Percentiles rank a stretch among this genome's conserved stretches.
Evolutionary conservation across 2,329 filamentous ascomycete genomes (phyloP).

Genomic region (Pseudofabraea citricarpa): DNA sequence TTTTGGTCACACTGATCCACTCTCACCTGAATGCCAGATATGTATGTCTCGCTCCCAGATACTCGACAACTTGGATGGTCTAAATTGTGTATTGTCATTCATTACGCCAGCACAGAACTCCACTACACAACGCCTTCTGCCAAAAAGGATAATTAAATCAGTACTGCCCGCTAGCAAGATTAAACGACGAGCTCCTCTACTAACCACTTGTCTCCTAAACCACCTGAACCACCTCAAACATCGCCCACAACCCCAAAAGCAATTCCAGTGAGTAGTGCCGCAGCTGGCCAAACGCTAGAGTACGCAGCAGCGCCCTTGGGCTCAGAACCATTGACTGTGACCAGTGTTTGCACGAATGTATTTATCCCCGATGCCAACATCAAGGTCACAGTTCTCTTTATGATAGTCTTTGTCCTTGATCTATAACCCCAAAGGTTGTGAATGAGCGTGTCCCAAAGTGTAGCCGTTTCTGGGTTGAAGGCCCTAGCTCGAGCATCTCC

Average conservation of each 20-base stretch:
- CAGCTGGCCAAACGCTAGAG: conserved; percentile 69
- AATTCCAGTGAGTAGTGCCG: conserved; percentile 54
- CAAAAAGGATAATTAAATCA: no score
- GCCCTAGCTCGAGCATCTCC: conserved; percentile 44
- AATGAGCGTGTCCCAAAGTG: conserved; percentile 63
- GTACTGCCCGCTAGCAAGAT: not conserved
- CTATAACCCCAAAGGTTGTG: conserved; percentile 71
- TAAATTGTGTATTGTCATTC: no score
- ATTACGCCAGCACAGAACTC: no score
- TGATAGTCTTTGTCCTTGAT: conserved; percentile 55
- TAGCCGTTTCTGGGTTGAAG: conserved; percentile 62
- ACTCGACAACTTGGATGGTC: no score
- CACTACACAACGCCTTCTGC: no score
- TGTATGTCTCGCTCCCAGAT: no score
- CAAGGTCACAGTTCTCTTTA: conserved; percentile 58
- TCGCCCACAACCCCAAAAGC: conserved; percentile 47
- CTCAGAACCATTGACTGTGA: conserved; percentile 68
- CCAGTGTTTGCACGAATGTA: conserved; percentile 59
- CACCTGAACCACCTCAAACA: conserved; percentile 27
- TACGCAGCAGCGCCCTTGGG: conserved; percentile 65
- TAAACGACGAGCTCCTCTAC: no score
- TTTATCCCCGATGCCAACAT: conserved; percentile 51
- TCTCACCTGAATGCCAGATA: no score
- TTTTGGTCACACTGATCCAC: no score
- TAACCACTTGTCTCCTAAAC: not conserved